Evolutionary conservation across 495 filamentous ascomycete genomes (phyloP), one percentile per base, ranked within the genome.

Genomic region (Zalerion maritima): DNA sequence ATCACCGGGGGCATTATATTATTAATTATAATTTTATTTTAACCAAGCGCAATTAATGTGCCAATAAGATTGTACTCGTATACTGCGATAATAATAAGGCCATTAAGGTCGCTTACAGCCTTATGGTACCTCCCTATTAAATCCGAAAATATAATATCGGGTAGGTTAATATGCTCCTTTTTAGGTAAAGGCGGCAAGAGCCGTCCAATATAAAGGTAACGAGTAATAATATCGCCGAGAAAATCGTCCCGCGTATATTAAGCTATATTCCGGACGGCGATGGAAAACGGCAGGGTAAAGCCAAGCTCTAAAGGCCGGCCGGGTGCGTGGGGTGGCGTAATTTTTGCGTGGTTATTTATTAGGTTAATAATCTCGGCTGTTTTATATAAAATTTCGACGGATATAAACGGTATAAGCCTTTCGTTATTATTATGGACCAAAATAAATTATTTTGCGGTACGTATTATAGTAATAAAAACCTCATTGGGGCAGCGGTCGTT

Each of bases 101-200:
- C 35, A 21, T 37, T 37, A 6, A 37, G n/a, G 21, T 37, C 35
- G 35, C 35, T 34, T 23, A 37, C 29, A 16, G 35, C 29, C 16
- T 37, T 29, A 24, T 28, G 25, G 14, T 16, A 15, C 10, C 20
- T 28, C 21, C 16, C 18, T 15, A 10, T 14, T 12, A 16, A n/a
- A 10, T 32, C 20, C 8, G 30, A 32, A 15, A 16, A 13, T 15
- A 32, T 22, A n/a, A 27, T 15, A 28, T 32, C 20, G 9, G 21
- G 21, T 6, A 32, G 6, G 15, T 32, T 32, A 27, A 32, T 26
- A 16, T 32, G 30, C 21, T 32, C 11, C 12, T 32, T 6, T 15
- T 32, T 15, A n/a, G 30, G 30, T 26, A 32, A 15, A 26, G 30
- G 30, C 30, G 20, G 25, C 11, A 16, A 15, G 12, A 32, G 13